These are phyloP conservation scores for Suillus occidentalis DNA, from an alignment of 768 basidiomycete genomes.

Conservation along the genomic window DNA sequence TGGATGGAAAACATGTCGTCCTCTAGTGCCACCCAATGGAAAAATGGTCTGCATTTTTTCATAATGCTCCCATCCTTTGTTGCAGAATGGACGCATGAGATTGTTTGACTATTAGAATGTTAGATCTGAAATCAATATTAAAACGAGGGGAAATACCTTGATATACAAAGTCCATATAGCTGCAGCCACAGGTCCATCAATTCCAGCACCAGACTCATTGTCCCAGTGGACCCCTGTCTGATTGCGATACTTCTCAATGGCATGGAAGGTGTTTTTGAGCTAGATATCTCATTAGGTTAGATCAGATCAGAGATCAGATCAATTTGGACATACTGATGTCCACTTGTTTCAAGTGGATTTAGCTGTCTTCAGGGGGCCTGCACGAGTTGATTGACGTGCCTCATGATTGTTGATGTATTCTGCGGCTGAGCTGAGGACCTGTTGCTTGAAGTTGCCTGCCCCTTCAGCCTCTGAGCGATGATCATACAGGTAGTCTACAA, in stretches of 20 bases:
- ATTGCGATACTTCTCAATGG: background rate
- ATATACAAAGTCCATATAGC: background rate
- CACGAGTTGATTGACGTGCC: too few relatives aligned
- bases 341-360: background rate
- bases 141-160: background rate
- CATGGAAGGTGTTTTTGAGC: background rate
- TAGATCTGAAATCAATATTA: background rate
- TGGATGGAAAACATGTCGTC: too few relatives aligned
- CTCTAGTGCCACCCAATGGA: background rate
- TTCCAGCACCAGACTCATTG: background rate
- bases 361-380: background rate
- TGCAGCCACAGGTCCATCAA: background rate
- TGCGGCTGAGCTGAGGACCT: background rate
- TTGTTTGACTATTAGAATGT: background rate
- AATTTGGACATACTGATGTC: background rate
- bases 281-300: background rate
- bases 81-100: background rate
- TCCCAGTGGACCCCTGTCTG: slow-evolving; percentile 2
- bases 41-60: background rate
- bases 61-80: background rate
- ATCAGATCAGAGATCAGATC: too few relatives aligned
- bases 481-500: slow-evolving; percentile 6
- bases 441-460: slow-evolving; percentile 2
- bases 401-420: background rate
- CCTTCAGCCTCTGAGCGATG: slow-evolving; percentile 1